Conservation (phyloP, 345 rosid species). For the Erodium maritimum region DNA sequence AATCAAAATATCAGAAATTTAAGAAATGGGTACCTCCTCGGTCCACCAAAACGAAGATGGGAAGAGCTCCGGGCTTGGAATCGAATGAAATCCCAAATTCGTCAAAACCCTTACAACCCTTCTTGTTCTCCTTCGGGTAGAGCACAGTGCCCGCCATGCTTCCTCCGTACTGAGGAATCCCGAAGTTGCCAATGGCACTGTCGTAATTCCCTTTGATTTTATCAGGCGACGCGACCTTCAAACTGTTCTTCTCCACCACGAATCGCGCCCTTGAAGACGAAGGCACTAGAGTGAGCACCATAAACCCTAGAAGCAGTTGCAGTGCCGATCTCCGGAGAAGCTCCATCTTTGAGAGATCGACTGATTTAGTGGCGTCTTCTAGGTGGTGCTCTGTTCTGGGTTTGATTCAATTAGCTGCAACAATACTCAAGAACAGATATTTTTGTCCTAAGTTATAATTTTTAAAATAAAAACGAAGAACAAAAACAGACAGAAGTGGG, state of each 20-base stretch:
- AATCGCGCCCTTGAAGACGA: conserved; percentile 34
- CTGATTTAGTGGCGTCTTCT: not conserved
- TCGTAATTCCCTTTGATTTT: conserved; percentile 76
- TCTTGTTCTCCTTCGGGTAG: conserved; percentile 61
- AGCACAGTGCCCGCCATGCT: conserved; percentile 82
- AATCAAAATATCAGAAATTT: not conserved
- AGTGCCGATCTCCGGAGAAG: conserved; percentile 11
- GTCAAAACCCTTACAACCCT: conserved; percentile 60
- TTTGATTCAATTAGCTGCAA: not conserved
- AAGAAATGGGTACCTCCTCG: conserved; percentile 61
- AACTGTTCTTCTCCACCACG: conserved; percentile 95
- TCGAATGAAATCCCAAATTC: conserved; percentile 51
- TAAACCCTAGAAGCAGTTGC: conserved; percentile 24
- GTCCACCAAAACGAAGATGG: conserved; percentile 69
- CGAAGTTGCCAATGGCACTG: conserved; percentile 94
- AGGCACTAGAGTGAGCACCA: conserved; percentile 16
- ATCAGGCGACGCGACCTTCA: conserved; percentile 81
- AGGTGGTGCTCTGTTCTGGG: not conserved
- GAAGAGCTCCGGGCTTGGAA: conserved; percentile 75
- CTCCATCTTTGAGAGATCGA: conserved; percentile 12
- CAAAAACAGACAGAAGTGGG: not conserved
- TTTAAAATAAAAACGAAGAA: no score
- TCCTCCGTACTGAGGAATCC: conserved; percentile 99
- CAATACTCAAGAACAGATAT: not conserved
- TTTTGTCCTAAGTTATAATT: not conserved